A percentile compares a stretch with the other conserved stretches of the same genome.
These are phyloP conservation scores for Trametes cinnabarina DNA, from an alignment of 768 basidiomycete genomes.

Conservation along the genomic window DNA sequence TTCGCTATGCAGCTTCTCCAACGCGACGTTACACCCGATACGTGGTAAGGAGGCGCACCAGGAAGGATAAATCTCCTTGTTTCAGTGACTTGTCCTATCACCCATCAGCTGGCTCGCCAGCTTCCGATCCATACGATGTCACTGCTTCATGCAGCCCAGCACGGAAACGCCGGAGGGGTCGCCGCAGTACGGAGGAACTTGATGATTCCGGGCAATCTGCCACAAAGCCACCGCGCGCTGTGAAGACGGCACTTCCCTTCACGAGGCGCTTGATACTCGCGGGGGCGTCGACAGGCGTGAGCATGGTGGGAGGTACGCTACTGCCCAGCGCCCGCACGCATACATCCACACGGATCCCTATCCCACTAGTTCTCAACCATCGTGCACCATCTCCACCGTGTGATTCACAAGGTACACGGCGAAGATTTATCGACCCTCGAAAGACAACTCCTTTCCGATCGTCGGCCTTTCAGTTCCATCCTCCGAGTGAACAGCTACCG, in stretches of 20 bases:
- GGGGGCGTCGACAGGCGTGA: constrained; percentile 34
- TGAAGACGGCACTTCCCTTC: constrained; percentile 25
- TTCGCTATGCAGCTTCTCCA: constrained; percentile 55
- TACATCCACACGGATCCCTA: constrained; percentile 26
- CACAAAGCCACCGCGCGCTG: neutral
- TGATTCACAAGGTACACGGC: constrained; percentile 19
- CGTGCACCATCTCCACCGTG: constrained; percentile 6
- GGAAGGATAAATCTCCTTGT: neutral
- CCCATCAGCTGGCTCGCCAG: neutral
- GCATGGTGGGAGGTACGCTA: constrained; percentile 28
- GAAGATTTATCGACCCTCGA: constrained; percentile 35
- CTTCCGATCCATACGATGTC: neutral
- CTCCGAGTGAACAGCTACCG: neutral
- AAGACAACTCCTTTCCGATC: constrained; percentile 30
- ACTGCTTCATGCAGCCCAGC: neutral
- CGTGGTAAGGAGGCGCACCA: neutral
- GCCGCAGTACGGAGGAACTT: neutral
- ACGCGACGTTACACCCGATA: neutral
- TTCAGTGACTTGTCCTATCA: neutral
- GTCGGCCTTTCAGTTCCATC: constrained; percentile 13
- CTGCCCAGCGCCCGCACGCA: constrained; percentile 13
- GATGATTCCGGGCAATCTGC: too few relatives aligned
- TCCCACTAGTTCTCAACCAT: constrained; percentile 27
- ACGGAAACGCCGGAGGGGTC: neutral
- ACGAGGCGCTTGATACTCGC: constrained; percentile 37